Conservation (phyloP, 2,329 filamentous ascomycete genomes). For the Hypoxylon sp. region DNA sequence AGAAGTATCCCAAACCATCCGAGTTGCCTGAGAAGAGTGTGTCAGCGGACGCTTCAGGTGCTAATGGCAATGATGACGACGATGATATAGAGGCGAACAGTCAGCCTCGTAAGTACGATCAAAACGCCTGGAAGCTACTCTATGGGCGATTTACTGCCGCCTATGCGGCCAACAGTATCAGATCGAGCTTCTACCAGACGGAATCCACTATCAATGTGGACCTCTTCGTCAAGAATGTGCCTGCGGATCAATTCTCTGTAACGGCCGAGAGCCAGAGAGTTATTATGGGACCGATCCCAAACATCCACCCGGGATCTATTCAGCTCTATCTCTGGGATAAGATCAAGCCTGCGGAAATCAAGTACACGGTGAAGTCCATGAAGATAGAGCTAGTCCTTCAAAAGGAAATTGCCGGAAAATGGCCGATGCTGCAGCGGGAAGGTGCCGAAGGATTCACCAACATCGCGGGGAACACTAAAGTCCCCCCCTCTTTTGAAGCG, state of each 20-base stretch:
- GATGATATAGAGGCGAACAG: constrained; percentile 8
- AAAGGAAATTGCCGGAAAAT: constrained; percentile 79
- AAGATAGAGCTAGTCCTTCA: constrained; percentile 84
- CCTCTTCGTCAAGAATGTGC: constrained; percentile 60
- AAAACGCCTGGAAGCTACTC: constrained; percentile 41
- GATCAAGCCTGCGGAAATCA: constrained; percentile 74
- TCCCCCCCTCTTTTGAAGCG: constrained; percentile 35
- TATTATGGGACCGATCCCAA: constrained; percentile 62
- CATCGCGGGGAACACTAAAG: constrained; percentile 39
- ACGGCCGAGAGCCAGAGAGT: constrained; percentile 51
- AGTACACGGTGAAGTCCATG: constrained; percentile 76
- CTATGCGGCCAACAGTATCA: constrained; percentile 54
- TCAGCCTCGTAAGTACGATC: neutral
- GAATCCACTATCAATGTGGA: constrained; percentile 56
- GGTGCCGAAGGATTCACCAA: constrained; percentile 60
- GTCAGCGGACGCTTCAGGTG: constrained; percentile 1
- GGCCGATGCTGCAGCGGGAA: constrained; percentile 65
- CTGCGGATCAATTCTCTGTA: constrained; percentile 59
- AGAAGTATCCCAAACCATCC: constrained; percentile 53
- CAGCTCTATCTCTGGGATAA: constrained; percentile 75
- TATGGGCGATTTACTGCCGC: constrained; percentile 44
- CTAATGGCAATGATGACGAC: constrained; percentile 8
- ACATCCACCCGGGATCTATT: constrained; percentile 64
- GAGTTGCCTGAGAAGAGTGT: constrained; percentile 41
- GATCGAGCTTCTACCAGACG: constrained; percentile 61